Evolutionary conservation across 2,329 filamentous ascomycete species (phyloP).

Genomic region (Fusarium siculi): DNA sequence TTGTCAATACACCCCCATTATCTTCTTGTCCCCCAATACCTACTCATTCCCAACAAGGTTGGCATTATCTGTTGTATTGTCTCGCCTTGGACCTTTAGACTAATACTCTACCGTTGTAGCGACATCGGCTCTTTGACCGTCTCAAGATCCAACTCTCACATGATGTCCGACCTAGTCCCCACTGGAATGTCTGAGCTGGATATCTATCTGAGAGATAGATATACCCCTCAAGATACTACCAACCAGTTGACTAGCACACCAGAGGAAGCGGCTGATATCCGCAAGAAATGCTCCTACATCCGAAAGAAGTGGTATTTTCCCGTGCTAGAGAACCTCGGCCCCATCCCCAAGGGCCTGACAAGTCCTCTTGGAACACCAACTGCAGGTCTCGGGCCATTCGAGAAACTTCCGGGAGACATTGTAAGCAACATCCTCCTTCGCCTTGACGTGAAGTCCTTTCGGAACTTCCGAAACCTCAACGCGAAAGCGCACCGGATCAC

Average conservation of each 20-base stretch:
- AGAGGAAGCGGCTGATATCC: accelerated
- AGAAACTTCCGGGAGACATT: no score
- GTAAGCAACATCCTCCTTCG: not conserved
- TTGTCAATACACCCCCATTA: accelerated
- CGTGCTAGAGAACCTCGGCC: accelerated
- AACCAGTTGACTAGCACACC: accelerated
- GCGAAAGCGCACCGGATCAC: accelerated
- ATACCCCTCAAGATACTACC: accelerated
- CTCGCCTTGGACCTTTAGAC: not conserved
- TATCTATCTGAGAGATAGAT: not conserved
- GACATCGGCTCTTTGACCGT: not conserved
- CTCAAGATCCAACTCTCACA: not conserved
- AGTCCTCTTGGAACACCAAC: accelerated
- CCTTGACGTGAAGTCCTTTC: not conserved
- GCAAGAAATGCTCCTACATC: not conserved
- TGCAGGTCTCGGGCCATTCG: not conserved
- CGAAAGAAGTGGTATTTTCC: not conserved
- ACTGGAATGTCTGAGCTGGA: not conserved
- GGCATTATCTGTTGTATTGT: not conserved
- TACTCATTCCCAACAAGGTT: accelerated
- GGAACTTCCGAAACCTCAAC: not conserved
- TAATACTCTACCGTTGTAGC: not conserved
- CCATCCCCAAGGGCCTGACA: accelerated
- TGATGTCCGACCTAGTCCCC: not conserved
- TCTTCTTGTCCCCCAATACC: not conserved